Percentiles rank a stretch among this genome's conserved stretches.
Evolutionary conservation across 306 rosid species (phyloP).

Genomic region (Acacia acuminata): DNA sequence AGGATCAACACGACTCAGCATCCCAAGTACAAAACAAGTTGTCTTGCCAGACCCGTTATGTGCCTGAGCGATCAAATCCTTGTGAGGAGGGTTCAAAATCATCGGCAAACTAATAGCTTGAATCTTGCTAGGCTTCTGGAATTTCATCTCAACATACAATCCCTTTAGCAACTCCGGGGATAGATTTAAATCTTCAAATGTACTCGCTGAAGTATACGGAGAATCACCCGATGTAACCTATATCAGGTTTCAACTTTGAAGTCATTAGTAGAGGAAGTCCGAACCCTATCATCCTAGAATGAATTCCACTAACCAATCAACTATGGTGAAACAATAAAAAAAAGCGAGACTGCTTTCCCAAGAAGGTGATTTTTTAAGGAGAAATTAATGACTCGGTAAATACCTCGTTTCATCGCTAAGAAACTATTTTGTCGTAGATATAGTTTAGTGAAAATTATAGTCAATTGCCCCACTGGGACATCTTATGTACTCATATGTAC

Average conservation of each 20-base stretch:
- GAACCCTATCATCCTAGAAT: background rate
- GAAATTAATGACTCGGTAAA: background rate
- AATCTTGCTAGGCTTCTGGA: constrained; percentile 84
- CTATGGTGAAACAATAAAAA: background rate
- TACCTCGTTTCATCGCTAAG: background rate
- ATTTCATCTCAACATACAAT: constrained; percentile 80
- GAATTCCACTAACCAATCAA: background rate
- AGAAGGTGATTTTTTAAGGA: background rate
- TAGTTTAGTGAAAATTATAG: background rate
- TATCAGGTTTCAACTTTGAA: background rate
- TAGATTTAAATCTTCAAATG: constrained; percentile 68
- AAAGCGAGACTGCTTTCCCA: background rate
- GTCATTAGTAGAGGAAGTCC: background rate
- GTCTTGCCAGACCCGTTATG: constrained; percentile 97
- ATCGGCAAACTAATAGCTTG: constrained; percentile 88
- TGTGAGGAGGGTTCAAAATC: constrained; percentile 76
- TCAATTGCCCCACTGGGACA: background rate
- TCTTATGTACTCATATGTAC: background rate
- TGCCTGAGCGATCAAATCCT: constrained; percentile 88
- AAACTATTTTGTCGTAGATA: background rate
- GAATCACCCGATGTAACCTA: constrained; percentile 73
- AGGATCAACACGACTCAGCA: constrained; percentile 89
- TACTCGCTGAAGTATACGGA: constrained; percentile 76
- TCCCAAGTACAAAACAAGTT: constrained; percentile 92
- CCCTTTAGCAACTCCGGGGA: constrained; percentile 81